Base-by-base conservation (phyloP, 768 basidiomycete species). In the Trametes cinnabarina region DNA sequence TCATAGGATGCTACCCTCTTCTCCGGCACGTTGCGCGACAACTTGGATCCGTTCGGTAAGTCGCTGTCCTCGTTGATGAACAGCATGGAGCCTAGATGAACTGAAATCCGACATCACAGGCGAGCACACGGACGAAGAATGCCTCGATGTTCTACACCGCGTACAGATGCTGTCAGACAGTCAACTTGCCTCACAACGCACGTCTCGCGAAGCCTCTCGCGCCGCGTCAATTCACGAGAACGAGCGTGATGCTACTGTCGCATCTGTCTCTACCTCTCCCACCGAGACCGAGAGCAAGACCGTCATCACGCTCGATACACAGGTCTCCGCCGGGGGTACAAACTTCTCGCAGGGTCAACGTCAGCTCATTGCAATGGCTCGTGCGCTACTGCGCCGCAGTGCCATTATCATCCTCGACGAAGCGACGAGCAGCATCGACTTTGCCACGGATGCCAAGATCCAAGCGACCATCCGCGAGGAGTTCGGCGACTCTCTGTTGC, bases 331-430 rank as follows among this genome's bases (percentile, higher is more conserved):
- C 0, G 93, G 93, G 0, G 94, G 94, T 0, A 79, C 85, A 28
- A 96, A 97, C 74, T 95, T 97, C 71, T 94, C 91, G 1, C 91
- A 94, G 58, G 94, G 95, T 10, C 94, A 98, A 68, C 72, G 93
- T 10, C 94, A 98, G 65, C 74, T 93, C 15, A 88, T 94, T 51
- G 87, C 90, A 1, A 88, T 93, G 87, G 92, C 91, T 0, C 81
- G 92, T 5, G 90, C 92, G 0, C 74, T 93, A 20, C 75, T 92
- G 28, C 76, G 89, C 17, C 79, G 82, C 7, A 90, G 85, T 66
- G 74, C 85, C 12, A 83, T 93, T 62, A 85, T 93, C 49, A 81
- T 93, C 15, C 74, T 92, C 37, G 92, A 91, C 61, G 90, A 92
- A 64, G 91, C 91, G 14, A 92, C 90, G 7, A 90, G 88, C 58